Evolutionary conservation across 1,139 yeast species (phyloP).

Genomic region (Blastobotrys serpentis): DNA sequence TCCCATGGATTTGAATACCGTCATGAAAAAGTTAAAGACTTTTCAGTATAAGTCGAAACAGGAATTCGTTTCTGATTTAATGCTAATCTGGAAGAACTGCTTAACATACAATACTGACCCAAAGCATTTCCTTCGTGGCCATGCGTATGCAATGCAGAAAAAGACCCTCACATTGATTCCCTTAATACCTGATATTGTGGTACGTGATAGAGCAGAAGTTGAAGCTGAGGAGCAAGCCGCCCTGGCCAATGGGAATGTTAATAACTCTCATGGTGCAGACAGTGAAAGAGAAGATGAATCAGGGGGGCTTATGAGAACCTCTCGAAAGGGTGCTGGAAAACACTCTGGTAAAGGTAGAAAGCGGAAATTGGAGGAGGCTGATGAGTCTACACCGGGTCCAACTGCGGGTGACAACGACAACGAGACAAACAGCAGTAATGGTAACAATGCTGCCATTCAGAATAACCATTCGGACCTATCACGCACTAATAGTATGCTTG

Average conservation of each 20-base stretch:
- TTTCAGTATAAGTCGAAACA: slow-evolving; percentile 79
- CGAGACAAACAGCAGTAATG: not conserved
- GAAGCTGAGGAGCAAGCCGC: slow-evolving; percentile 74
- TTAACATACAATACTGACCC: slow-evolving; percentile 93
- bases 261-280: slow-evolving; percentile 26
- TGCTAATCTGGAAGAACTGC: slow-evolving; percentile 95
- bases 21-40: slow-evolving; percentile 79
- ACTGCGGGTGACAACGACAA: not conserved
- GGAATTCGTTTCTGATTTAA: slow-evolving; percentile 88
- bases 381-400: slow-evolving; percentile 14
- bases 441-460: not conserved
- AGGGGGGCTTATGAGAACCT: slow-evolving; percentile 17
- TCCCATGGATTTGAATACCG: slow-evolving; percentile 97
- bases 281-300: slow-evolving; percentile 21
- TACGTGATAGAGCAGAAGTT: slow-evolving; percentile 78
- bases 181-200: slow-evolving; percentile 80
- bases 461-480: not conserved
- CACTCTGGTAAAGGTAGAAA: slow-evolving; percentile 32
- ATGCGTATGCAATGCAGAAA: slow-evolving; percentile 95
- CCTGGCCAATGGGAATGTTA: slow-evolving; percentile 40
- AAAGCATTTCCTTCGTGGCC: slow-evolving; percentile 82
- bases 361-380: slow-evolving; percentile 31
- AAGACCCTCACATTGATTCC: slow-evolving; percentile 75
- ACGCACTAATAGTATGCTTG: slow-evolving; percentile 4
- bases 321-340: slow-evolving; percentile 26